Base-by-base conservation (phyloP, 2,329 filamentous ascomycete genomes). In the Cryphonectria japonica region DNA sequence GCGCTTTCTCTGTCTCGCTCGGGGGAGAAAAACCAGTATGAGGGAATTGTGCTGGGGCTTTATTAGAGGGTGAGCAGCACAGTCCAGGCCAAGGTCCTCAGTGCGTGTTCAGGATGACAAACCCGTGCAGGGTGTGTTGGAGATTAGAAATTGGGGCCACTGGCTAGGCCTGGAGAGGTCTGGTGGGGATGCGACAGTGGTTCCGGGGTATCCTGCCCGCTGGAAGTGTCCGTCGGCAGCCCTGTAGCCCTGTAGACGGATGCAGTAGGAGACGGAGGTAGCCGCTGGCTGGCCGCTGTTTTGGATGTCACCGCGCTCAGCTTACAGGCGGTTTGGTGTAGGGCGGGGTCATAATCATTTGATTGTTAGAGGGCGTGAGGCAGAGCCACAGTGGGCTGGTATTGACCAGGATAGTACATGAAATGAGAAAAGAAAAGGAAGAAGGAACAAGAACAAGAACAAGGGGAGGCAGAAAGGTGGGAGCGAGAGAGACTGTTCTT, bases 1-100 rank as follows among this genome's bases (percentile, higher is more conserved):
- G 41, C 63, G 11, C 41, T 14, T 50, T 29, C 39, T 34, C 52
- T 52, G 50, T 46, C 26, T 34, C 16, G 34, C 34, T 46, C 43
- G n/a, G 37, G 37, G 37, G 37, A 57, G n/a, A 2, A n/a, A 62
- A 67, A 41, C 63, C 29, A 68, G 29, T 26, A 65, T 72, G 63
- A 69, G 67, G 69, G 70, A 67, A 52, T 71, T 69, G 63, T 69
- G 65, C 26, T 63, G 57, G 43, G 46, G 57, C 70, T 71, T 71
- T 71, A 69, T 50, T 41, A 64, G 39, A 29, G 61, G 9, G 50
- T n/a, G n/a, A 41, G 60, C 60, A 62, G 60, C 37, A 34, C 60
- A 39, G 60, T 32, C 60, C 60, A 64, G 37, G 61, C 14, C 61
- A 37, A 63, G 61, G 61, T 37, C 19, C 34, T 34, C 41, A 22